Base-by-base conservation (phyloP, 305 asterid species). In the Stenogyne calaminthoides region DNA sequence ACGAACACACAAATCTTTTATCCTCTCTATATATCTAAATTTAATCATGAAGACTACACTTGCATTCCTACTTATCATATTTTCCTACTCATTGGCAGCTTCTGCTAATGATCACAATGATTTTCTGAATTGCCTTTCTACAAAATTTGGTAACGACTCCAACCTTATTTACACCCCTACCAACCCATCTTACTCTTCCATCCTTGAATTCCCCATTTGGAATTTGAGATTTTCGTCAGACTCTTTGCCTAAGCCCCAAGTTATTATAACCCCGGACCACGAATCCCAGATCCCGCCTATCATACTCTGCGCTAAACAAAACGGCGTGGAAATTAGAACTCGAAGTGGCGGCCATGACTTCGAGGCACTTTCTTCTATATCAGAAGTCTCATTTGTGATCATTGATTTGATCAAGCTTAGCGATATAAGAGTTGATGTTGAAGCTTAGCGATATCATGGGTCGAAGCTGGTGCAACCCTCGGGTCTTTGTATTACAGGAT, bases 261-360 rank as follows among this genome's bases (percentile, higher is more conserved):
- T n/a, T n/a, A n/a, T n/a, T n/a, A n/a, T n/a, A n/a, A n/a, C n/a
- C n/a, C n/a, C n/a, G 5, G 59, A 52, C 0, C 59, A 52, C 59
- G 59, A 52, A 52, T 52, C 59, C 12, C 59, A 52, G 18, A 52
- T 52, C 59, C 59, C 59, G 12, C 59, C 59, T 19, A 52, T 52
- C 29, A 52, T 52, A 16, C 27, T 1, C 12, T 52, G 59, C 27
- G 29, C 59, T 9, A 18, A 52, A 19, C 1, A 52, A 52, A 52
- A 7, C 2, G 27, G 2, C 59, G 7, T 52, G 8, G 12, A 52
- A 52, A 11, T 52, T 6, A 52, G 59, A 19, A 52, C 27, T 8
- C 59, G 59, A 52, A 5, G 59, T 18, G 59, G 59, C 12, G 59
- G 59, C 5, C 59, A 52, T 52, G 59, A 52, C 27, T 52, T 52